These are phyloP conservation scores for Ustanciosporium gigantosporum DNA, from an alignment of 1,284 basidiomycete species.

Conservation along the genomic window DNA sequence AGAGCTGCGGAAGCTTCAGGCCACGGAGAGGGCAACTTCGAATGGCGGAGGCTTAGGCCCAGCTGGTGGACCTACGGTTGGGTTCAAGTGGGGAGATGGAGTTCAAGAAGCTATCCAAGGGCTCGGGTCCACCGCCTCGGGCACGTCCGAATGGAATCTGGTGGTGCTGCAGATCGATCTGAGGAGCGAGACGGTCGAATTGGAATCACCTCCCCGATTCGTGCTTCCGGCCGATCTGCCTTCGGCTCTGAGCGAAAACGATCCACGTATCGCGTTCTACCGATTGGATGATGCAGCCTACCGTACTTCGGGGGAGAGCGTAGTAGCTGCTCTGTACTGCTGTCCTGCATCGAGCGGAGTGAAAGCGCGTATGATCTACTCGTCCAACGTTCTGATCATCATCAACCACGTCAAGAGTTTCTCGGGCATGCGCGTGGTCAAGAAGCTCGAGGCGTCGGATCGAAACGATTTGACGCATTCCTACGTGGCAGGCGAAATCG, in stretches of 20 bases:
- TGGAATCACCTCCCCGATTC: conserved; percentile 35
- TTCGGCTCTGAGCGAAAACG: conserved; percentile 12
- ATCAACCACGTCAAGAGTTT: conserved; percentile 38
- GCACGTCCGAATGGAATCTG: conserved; percentile 45
- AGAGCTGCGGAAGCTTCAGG: conserved; percentile 28
- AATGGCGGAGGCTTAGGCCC: conserved; percentile 1
- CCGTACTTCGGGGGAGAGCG: conserved; percentile 23
- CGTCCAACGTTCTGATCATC: conserved; percentile 38
- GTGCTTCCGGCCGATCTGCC: conserved; percentile 28
- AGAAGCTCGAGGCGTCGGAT: conserved; percentile 39
- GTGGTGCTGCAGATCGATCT: conserved; percentile 44
- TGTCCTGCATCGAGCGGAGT: conserved; percentile 43
- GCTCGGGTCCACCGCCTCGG: conserved; percentile 30
- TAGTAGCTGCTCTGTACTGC: conserved; percentile 49
- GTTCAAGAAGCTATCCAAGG: conserved; percentile 37
- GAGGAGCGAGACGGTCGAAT: conserved; percentile 26
- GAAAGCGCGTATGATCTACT: conserved; percentile 49
- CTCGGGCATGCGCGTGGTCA: conserved; percentile 38
- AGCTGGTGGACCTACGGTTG: conserved; percentile 13
- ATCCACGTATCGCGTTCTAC: conserved; percentile 46
- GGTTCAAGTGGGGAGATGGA: conserved; percentile 34
- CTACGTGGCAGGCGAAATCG: conserved; percentile 16
- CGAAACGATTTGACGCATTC: conserved; percentile 21
- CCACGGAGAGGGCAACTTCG: conserved; percentile 16
- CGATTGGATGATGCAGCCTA: conserved; percentile 18